Conservation (phyloP, 768 basidiomycete genomes). For the Podaxis mareebaensis region DNA sequence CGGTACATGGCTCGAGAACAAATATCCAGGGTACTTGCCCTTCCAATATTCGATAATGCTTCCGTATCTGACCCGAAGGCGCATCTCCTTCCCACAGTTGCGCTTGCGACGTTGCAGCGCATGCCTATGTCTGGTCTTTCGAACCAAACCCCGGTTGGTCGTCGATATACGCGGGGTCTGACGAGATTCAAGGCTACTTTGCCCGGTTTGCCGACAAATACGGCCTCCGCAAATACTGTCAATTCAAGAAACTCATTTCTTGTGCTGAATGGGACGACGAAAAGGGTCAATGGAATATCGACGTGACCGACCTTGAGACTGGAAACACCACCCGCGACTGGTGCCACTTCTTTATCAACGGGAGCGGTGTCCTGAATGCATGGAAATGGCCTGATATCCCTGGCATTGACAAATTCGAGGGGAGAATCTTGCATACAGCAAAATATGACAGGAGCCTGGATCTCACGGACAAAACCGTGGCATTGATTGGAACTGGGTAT, state of each 20-base stretch:
- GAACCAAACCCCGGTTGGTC: conserved; percentile 28
- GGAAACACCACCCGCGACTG: conserved; percentile 16
- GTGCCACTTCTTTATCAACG: conserved; percentile 31
- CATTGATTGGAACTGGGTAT: conserved; percentile 34
- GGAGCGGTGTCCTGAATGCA: conserved; percentile 28
- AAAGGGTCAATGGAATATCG: conserved; percentile 23
- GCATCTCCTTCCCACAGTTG: not conserved
- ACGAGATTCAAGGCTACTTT: conserved; percentile 27
- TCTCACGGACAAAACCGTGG: conserved; percentile 32
- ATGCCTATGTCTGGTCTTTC: conserved; percentile 28
- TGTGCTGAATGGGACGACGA: conserved; percentile 24
- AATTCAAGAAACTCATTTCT: conserved; percentile 20
- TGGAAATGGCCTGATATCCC: conserved; percentile 36
- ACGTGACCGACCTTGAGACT: conserved; percentile 18
- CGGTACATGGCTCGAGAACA: conserved; percentile 38
- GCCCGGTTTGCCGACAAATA: conserved; percentile 23
- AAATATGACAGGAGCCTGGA: conserved; percentile 23
- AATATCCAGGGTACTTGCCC: conserved; percentile 14
- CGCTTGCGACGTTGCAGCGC: conserved; percentile 27
- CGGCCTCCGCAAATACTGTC: conserved; percentile 23
- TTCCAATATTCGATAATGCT: not conserved
- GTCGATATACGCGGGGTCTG: conserved; percentile 23
- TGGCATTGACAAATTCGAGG: conserved; percentile 29
- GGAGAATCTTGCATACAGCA: conserved; percentile 31
- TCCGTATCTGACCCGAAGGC: not conserved